Evolutionary conservation across 73 alveolate genomes (phyloP).

Genomic region (Paramecium octaurelia): DNA sequence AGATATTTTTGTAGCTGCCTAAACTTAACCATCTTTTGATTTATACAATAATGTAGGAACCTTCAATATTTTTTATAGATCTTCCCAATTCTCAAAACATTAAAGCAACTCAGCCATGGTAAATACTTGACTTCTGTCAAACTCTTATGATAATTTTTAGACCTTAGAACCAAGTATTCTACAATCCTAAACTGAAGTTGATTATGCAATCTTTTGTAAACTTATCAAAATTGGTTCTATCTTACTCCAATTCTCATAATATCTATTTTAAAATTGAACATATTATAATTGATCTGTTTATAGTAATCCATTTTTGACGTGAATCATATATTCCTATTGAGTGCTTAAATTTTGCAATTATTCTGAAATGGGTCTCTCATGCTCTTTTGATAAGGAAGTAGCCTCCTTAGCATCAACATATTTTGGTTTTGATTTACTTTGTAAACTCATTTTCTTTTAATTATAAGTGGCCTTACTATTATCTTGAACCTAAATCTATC

Average conservation of each 20-base stretch:
- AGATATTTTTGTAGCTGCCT: neutral
- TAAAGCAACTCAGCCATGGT: neutral
- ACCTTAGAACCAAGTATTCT: constrained; percentile 12
- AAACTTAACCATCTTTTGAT: neutral
- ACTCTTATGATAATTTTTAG: neutral
- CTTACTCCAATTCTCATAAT: constrained; percentile 26
- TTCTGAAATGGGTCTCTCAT: constrained; percentile 5
- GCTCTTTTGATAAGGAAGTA: neutral
- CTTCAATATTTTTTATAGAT: neutral
- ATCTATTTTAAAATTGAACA: constrained; percentile 8
- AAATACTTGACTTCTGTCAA: neutral
- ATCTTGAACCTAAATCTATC: neutral
- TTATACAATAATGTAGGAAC: neutral
- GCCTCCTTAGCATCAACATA: neutral
- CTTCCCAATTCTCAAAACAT: constrained; percentile 43
- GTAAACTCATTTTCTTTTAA: neutral
- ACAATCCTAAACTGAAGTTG: neutral
- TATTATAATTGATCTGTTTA: neutral
- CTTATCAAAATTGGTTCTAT: constrained; percentile 11
- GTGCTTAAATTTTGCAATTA: neutral
- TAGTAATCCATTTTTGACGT: neutral
- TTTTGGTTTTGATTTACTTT: constrained; percentile 7
- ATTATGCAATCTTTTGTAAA: neutral
- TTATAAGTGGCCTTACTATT: neutral
- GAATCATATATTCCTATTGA: neutral